Evolutionary conservation across 768 basidiomycete genomes (phyloP), one percentile per base, ranked within the genome.

Genomic region (Podaxis sp.): DNA sequence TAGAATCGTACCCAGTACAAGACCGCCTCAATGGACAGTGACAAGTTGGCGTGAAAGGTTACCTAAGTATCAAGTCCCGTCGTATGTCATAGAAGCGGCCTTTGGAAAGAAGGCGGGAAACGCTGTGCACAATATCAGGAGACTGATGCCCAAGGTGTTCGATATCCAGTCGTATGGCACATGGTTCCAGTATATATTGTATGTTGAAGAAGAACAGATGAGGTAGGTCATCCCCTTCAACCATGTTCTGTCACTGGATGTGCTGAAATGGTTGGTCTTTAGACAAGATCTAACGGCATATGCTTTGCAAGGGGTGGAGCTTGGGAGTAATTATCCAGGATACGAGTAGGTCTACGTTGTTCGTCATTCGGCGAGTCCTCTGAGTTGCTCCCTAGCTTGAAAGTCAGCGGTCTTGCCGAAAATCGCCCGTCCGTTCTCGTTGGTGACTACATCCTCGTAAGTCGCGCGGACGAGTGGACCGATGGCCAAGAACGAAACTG

Each of bases 371-470:
- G 8, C 19, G 2, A 33, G 30, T 44, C 19, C 59, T 52, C 51
- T 30, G 39, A 53, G 4, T 19, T 24, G 17, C 2, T 46, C 13
- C 12, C 6, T 42, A 87, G 85, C 33, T 71, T 87, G 4, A 60
- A 73, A 36, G 84, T 88, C 11, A 76, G 82, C 30, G 85, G 85
- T 4, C 73, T 87, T 1, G 83, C 82, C 2, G 84, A 87, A 71
- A 82, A 82, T 56, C 76, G 86, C 4, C 86, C 86, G 0, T 84
- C 82, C 19, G 83, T 87, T 7, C 76, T 86, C 19, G 77, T 85
- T 15, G 86, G 85, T 56, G 77, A 82, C 69, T 79, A 68, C 62
- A 78, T 80, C 58, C 74, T 73, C 30, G 74, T 79, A 62, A 76
- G 72, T 65, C 70, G 66, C 49, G 48, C 68, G 0, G 69, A 63